These are phyloP conservation scores for Dittrichia graveolens DNA, from an alignment of 129 eudicot genomes.

Conservation along the genomic window DNA sequence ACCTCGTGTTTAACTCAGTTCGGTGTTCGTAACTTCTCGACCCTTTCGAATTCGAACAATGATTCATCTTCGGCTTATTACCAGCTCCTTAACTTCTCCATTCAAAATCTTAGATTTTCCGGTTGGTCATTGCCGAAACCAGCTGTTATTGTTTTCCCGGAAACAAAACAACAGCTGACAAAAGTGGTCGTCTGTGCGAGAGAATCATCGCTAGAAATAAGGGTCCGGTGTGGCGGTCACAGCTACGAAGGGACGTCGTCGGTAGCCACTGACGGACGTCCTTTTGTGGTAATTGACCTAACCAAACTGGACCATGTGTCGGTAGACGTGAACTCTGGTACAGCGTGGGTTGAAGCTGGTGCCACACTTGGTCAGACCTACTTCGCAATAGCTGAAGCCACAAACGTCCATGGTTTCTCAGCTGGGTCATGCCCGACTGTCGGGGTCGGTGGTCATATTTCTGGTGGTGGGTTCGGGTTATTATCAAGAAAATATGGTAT, in stretches of 20 bases:
- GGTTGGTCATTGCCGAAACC: conserved; percentile 56
- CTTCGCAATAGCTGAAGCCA: conserved; percentile 50
- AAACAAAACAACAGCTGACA: conserved; percentile 51
- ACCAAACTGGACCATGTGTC: conserved; percentile 47
- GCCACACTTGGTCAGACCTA: conserved; percentile 80
- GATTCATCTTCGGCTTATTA: conserved; percentile 38
- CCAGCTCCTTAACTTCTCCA: conserved; percentile 56
- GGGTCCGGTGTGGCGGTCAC: conserved; percentile 79
- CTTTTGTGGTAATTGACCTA: conserved; percentile 73
- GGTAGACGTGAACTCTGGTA: conserved; percentile 47
- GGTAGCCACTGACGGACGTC: conserved; percentile 35
- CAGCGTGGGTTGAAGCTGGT: conserved; percentile 87
- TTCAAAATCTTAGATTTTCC: conserved; percentile 67
- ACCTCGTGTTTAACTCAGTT: conserved; percentile 46
- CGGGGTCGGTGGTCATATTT: conserved; percentile 76
- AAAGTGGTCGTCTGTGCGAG: conserved; percentile 46
- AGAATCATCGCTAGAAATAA: conserved; percentile 42
- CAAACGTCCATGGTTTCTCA: conserved; percentile 56
- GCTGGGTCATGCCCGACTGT: conserved; percentile 87
- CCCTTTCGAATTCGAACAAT: conserved; percentile 32
- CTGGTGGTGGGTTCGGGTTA: conserved; percentile 86
- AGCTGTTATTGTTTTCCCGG: conserved; percentile 58
- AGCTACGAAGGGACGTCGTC: conserved; percentile 79
- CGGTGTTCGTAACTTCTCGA: conserved; percentile 52
- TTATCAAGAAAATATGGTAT: conserved; percentile 70